Percentiles rank a stretch among this genome's conserved stretches.
phyloP scores from a whole-genome alignment of 768 basidiomycete genomes.

The Mycena metata region DNA sequence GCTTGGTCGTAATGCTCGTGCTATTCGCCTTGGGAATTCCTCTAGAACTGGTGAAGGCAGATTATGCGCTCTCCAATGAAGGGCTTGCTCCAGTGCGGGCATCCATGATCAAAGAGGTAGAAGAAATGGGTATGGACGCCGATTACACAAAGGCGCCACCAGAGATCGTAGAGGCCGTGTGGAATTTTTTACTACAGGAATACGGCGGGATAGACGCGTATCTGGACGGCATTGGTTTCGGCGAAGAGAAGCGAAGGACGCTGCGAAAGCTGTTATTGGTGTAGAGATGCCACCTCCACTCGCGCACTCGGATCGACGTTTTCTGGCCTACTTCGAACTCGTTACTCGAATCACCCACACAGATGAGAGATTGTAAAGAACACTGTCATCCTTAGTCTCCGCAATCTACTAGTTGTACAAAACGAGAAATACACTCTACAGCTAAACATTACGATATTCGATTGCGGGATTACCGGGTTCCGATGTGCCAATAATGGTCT shows the following conservation, averaged over 20 bases:
- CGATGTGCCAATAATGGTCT: slow-evolving; percentile 81
- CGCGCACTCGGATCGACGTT: no score
- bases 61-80: slow-evolving; percentile 37
- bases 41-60: slow-evolving; percentile 28
- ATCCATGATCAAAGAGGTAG: slow-evolving; percentile 38
- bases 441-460: slow-evolving; percentile 83
- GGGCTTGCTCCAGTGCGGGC: slow-evolving; percentile 37
- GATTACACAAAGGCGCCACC: slow-evolving; percentile 35
- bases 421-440: neutral
- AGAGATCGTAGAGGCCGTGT: slow-evolving; percentile 35
- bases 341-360: no score
- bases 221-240: slow-evolving; percentile 37
- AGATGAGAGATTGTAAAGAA: no score
- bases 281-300: no score
- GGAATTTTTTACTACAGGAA: slow-evolving; percentile 35
- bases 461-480: slow-evolving; percentile 91
- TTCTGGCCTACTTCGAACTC: no score
- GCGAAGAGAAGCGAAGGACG: slow-evolving; percentile 29
- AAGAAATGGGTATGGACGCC: slow-evolving; percentile 40
- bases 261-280: slow-evolving; percentile 28
- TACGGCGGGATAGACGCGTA: slow-evolving; percentile 39
- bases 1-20: slow-evolving; percentile 38
- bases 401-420: no score
- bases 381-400: no score
- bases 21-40: slow-evolving; percentile 36